Evolutionary conservation across 495 filamentous ascomycete genomes (phyloP).

Genomic region (Talaromyces thailandensis): DNA sequence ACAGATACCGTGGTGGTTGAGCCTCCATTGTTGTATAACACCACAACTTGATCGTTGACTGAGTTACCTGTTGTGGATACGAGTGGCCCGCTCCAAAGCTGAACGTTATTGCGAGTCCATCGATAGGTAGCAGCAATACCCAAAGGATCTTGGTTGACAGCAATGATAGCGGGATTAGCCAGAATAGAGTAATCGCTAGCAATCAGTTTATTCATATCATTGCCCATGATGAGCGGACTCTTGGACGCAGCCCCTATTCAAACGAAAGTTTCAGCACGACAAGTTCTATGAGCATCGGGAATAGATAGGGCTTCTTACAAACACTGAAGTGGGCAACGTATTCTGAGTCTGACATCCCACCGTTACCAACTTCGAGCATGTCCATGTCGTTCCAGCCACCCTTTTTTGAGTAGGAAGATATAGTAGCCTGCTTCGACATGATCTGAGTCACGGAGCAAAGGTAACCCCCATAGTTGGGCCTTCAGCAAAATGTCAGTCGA

Average conservation of each 20-base stretch:
- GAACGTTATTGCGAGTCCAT: slow-evolving; percentile 12
- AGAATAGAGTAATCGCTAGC: slow-evolving; percentile 17
- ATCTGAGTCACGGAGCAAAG: slow-evolving; percentile 2
- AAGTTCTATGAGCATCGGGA: too few relatives aligned
- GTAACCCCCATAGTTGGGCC: not conserved
- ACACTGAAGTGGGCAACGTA: slow-evolving; percentile 18
- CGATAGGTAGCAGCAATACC: slow-evolving; percentile 19
- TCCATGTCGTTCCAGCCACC: slow-evolving; percentile 34
- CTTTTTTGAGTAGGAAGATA: not conserved
- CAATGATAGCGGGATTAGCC: slow-evolving; percentile 28
- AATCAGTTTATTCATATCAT: slow-evolving; percentile 13
- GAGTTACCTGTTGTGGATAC: not conserved
- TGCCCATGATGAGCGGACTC: slow-evolving; percentile 23
- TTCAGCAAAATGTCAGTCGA: too few relatives aligned
- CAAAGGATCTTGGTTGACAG: slow-evolving; percentile 30
- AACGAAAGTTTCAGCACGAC: not conserved
- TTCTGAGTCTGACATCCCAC: slow-evolving; percentile 33
- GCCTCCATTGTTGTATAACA: not conserved
- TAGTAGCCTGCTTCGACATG: not conserved
- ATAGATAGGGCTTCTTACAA: too few relatives aligned
- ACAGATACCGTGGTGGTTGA: slow-evolving; percentile 1
- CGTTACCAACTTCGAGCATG: slow-evolving; percentile 54
- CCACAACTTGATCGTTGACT: not conserved
- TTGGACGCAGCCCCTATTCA: slow-evolving; percentile 16
- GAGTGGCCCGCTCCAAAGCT: slow-evolving; percentile 3